Evolutionary conservation across 1,284 basidiomycete species (phyloP), one percentile per base, ranked within the genome.

Genomic region (Trametes sp.): DNA sequence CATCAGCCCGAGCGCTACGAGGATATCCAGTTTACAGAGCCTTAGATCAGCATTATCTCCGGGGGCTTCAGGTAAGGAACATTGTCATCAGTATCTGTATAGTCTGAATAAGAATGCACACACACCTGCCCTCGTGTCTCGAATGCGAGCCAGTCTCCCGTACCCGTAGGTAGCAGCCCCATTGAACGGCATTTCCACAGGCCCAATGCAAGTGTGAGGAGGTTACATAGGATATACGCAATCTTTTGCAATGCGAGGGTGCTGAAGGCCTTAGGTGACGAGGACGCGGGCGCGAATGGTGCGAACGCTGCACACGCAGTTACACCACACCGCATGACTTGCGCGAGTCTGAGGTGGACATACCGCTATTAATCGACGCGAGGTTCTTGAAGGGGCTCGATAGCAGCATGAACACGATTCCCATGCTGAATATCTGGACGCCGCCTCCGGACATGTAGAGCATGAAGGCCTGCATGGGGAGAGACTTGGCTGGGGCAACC

Each of bases 391-490:
- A 86, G 0, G 95, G 94, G 19, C 87, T 84, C 56, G 93, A 82
- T 62, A 96, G 82, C 13, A 96, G 83, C 92, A 95, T 95, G 73
- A 94, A 90, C 38, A 96, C 91, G 75, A 95, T 96, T 48, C 94
- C 94, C 80, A 96, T 93, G 75, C 93, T 95, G 77, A 96, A 96
- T 54, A 97, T 92, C 77, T 97, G 95, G 13, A 96, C 90, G 48
- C 94, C 93, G 28, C 93, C 90, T 44, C 95, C 95, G 26, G 94
- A 96, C 89, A 97, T 96, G 85, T 96, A 97, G 46, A 97, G 83
- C 95, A 97, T 96, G 80, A 97, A 92, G 1, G 88, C 93, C 74
- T 96, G 94, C 95, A 96, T 96, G 4, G 95, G 95, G 24, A 97
- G 83, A 13, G 88, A 88, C 76, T 96, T 96, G 45, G 92, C 93